Base-by-base conservation (phyloP, 1,284 basidiomycete species). In the Ustilago trichophora region DNA sequence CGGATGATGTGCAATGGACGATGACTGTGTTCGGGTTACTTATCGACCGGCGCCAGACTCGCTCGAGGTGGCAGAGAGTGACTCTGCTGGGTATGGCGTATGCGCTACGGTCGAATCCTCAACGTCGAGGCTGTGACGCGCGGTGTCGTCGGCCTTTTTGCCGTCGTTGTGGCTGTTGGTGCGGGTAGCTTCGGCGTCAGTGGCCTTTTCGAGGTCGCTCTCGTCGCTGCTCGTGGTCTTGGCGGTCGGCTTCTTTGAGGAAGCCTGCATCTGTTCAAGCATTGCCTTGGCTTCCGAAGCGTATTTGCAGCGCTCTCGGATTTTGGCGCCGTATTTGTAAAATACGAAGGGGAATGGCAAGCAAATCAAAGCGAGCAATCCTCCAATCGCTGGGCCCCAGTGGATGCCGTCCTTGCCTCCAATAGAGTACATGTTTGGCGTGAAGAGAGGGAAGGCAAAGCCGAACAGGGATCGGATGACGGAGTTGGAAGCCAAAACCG, bases 341-440 rank as follows among this genome's bases (percentile, higher is more conserved):
- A 81, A 34, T 80, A 78, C 13, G 80, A 64, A 80, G 84, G 91
- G 91, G 34, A 91, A 81, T 0, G 91, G 91, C 0, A 87, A 84
- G 85, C 90, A 87, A 18, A 88, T 62, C 10, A 87, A 85, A 43
- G 87, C 85, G 22, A 92, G 78, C 6, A 90, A 88, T 0, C 88
- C 91, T 9, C 91, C 81, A 16, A 92, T 83, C 15, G 88, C 89
- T 0, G 88, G 89, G 1, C 89, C 90, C 8, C 91, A 90, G 0
- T 90, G 89, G 0, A 89, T 87, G 2, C 90, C 89, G 10, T 92
- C 80, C 16, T 74, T 82, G 21, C 59, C 65, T 24, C 54, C 70
- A 33, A 68, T 59, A 9, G 81, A 55, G 76, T 84, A 87, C 85
- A 86, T 85, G 58, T 85, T 83, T 2, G 59, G 27, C 0, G 85